Conservation (phyloP, 768 basidiomycete species). For the Kwoniella botswanensis region DNA sequence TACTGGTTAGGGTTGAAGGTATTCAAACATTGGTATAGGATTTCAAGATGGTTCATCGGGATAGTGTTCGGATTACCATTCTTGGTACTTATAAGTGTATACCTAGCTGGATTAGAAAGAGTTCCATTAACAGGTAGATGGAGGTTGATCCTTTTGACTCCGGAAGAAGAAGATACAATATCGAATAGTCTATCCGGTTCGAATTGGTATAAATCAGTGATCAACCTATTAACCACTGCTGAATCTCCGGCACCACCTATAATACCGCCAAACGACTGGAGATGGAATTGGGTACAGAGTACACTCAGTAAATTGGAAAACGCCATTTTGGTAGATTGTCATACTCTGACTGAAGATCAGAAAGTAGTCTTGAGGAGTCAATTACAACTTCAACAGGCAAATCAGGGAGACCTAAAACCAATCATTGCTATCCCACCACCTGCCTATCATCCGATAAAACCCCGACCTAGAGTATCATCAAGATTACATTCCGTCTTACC, state of each 20-base stretch:
- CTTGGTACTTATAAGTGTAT: slow-evolving; percentile 39
- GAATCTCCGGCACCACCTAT: slow-evolving; percentile 66
- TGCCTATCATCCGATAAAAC: slow-evolving; percentile 77
- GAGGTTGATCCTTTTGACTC: slow-evolving; percentile 85
- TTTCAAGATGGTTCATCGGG: slow-evolving; percentile 28
- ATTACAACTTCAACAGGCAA: not conserved
- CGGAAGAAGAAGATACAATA: slow-evolving; percentile 89
- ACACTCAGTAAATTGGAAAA: slow-evolving; percentile 78
- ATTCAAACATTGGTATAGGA: slow-evolving; percentile 36
- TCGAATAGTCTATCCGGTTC: slow-evolving; percentile 77
- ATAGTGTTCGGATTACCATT: slow-evolving; percentile 44
- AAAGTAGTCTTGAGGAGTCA: not conserved
- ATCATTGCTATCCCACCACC: slow-evolving; percentile 64
- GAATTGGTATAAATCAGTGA: slow-evolving; percentile 85
- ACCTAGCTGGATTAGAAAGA: slow-evolving; percentile 50
- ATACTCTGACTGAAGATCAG: not conserved
- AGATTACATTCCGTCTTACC: slow-evolving; percentile 63
- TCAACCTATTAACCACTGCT: slow-evolving; percentile 71
- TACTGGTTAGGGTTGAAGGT: slow-evolving; percentile 38
- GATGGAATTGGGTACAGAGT: slow-evolving; percentile 81
- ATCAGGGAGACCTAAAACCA: not conserved
- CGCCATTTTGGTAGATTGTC: slow-evolving; percentile 67
- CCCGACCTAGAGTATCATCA: slow-evolving; percentile 78
- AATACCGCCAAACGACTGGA: slow-evolving; percentile 81
- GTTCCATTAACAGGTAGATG: slow-evolving; percentile 63